Base-by-base conservation (phyloP, 768 basidiomycete species). In the Psilocybe subaeruginosa region DNA sequence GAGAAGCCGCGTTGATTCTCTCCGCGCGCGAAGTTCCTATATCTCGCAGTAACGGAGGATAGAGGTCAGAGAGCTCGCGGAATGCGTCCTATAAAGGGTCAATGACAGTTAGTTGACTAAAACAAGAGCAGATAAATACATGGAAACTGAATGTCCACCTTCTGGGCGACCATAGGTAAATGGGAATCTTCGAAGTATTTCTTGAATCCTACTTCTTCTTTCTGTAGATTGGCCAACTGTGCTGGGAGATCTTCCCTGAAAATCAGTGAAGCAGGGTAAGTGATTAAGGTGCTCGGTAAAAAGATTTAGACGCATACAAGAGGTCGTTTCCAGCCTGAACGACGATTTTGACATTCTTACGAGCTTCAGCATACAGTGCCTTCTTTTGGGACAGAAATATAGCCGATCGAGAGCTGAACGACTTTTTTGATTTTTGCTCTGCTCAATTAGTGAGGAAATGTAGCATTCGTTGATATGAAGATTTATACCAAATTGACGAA, bases 101-200 rank as follows among this genome's bases (percentile, higher is more conserved):
- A 56, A 23, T n/a, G 8, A 35, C 39, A 19, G 16, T n/a, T 30
- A 30, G 31, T 19, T 30, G 50, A 47, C 8, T 7, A 19, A 27
- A 12, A 23, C 11, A 6, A 35, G 1, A 9, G n/a, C 27, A 52
- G 8, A 12, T 29, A 5, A 16, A 50, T n/a, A 7, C 17, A 19
- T 31, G 23, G 23, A 23, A 31, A 12, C 23, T 31, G 14, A 49
- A n/a, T 43, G 17, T 58, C 52, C 8, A 64, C 65, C 53, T 65
- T 45, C 23, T 60, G 61, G 33, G 61, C 52, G 49, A 23, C 9
- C 14, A 51, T 37, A 48, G 60, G 60, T 29, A 54, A 43, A 31
- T 61, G 48, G 12, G 49, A 61, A 53, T 70, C 69, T 27, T 63
- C 58, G 9, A 41, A 46, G 47, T 63, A 64, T 43, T 68, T 70